Conservation (phyloP, 2,329 filamentous ascomycete species). For the Pleurostoma richardsiae region DNA sequence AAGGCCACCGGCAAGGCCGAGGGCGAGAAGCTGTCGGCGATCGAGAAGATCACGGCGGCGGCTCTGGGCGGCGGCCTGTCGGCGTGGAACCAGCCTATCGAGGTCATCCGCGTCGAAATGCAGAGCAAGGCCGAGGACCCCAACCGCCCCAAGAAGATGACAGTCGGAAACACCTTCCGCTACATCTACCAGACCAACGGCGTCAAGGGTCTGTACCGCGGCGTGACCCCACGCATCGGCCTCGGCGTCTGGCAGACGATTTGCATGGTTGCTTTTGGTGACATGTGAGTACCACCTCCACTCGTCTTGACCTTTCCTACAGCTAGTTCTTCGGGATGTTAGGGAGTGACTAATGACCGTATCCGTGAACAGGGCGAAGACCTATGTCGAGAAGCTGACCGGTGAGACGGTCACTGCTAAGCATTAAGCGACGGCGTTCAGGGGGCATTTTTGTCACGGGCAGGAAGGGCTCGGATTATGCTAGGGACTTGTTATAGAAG, state of each 20-base stretch:
- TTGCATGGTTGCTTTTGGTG: slow-evolving; percentile 98
- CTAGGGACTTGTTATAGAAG: too few relatives aligned
- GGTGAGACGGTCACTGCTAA: slow-evolving; percentile 61
- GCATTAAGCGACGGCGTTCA: slow-evolving; percentile 50
- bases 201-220: slow-evolving; percentile 88
- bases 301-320: slow-evolving; percentile 3
- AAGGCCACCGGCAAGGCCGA: slow-evolving; percentile 72
- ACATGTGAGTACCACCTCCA: slow-evolving; percentile 65
- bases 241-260: slow-evolving; percentile 98
- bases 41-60: slow-evolving; percentile 86
- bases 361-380: slow-evolving; percentile 50
- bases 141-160: slow-evolving; percentile 98
- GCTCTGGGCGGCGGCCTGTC: slow-evolving; percentile 87
- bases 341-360: too few relatives aligned
- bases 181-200: slow-evolving; percentile 94
- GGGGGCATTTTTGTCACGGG: background rate
- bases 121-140: slow-evolving; percentile 98
- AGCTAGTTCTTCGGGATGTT: slow-evolving; percentile 5
- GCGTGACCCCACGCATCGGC: slow-evolving; percentile 88
- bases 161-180: slow-evolving; percentile 74
- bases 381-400: slow-evolving; percentile 61
- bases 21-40: slow-evolving; percentile 67
- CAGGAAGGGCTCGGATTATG: too few relatives aligned
- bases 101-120: slow-evolving; percentile 99
- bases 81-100: slow-evolving; percentile 99